These are phyloP conservation scores for Coccomyxa subellipsoidea DNA, from an alignment of 163 green algal genomes.

Conservation along the genomic window DNA sequence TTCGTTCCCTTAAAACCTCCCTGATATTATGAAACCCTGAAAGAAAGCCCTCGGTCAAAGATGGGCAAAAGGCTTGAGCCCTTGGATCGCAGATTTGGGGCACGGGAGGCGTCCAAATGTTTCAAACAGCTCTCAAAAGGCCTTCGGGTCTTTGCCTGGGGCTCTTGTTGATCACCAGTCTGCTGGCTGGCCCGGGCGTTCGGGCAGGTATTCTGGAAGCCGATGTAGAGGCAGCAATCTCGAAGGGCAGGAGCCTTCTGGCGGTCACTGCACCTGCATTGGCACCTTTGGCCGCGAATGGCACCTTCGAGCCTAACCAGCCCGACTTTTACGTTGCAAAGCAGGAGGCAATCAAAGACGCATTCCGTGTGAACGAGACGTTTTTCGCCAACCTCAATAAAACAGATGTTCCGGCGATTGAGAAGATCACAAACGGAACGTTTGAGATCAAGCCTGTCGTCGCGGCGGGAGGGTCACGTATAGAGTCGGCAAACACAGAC, in stretches of 20 bases:
- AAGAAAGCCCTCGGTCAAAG: background rate
- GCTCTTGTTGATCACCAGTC: background rate
- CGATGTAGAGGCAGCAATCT: background rate
- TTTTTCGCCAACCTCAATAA: background rate
- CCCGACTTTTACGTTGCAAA: background rate
- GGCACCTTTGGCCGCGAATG: background rate
- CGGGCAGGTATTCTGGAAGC: background rate
- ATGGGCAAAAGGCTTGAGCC: background rate
- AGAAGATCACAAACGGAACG: background rate
- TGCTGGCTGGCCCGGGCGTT: background rate
- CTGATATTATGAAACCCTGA: background rate
- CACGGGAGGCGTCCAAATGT: background rate
- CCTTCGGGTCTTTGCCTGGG: background rate
- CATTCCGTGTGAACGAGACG: background rate
- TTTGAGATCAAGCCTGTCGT: conserved; percentile 3
- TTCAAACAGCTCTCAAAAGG: background rate
- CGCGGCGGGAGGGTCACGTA: background rate
- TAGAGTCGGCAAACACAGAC: background rate
- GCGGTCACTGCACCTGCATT: background rate
- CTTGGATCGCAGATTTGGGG: background rate
- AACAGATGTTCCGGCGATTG: background rate
- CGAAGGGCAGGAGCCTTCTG: background rate
- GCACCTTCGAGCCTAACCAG: background rate
- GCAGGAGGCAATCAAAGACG: background rate
- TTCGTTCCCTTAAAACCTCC: background rate